Conservation (phyloP, 768 basidiomycete species). For the Tylopilus sp. region DNA sequence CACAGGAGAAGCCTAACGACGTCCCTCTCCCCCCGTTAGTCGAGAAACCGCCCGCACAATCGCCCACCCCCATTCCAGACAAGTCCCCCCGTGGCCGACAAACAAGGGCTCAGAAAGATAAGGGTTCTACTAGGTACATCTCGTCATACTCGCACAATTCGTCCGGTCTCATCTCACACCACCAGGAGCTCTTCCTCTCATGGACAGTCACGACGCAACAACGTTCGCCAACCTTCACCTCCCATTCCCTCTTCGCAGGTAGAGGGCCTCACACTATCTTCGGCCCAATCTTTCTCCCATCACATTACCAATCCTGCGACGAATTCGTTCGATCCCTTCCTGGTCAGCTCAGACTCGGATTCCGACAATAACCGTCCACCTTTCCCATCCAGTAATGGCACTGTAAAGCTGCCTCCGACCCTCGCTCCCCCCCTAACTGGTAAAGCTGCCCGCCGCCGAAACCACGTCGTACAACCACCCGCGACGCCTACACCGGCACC, state of each 20-base stretch:
- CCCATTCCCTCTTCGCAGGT: conserved; percentile 61
- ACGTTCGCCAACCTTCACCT: conserved; percentile 61
- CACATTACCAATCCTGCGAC: conserved; percentile 32
- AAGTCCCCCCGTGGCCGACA: conserved; percentile 33
- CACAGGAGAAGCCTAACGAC: conserved; percentile 27
- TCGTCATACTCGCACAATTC: neutral
- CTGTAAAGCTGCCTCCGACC: conserved; percentile 34
- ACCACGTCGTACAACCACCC: conserved; percentile 31
- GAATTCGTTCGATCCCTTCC: conserved; percentile 48
- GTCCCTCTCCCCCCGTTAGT: conserved; percentile 31
- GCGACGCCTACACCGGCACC: conserved; percentile 37
- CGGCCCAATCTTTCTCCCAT: conserved; percentile 24
- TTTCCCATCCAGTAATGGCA: conserved; percentile 20
- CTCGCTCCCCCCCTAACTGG: conserved; percentile 48
- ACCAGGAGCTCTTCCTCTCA: conserved; percentile 46
- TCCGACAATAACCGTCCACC: conserved; percentile 38
- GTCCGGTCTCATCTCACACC: conserved; percentile 2
- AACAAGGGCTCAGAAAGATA: conserved; percentile 41
- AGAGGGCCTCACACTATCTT: conserved; percentile 43
- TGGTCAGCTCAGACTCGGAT: conserved; percentile 42
- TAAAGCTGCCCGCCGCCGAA: conserved; percentile 59
- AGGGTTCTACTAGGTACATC: conserved; percentile 40
- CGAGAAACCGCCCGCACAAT: conserved; percentile 26
- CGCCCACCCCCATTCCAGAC: conserved; percentile 23
- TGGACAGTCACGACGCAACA: conserved; percentile 45